Base-by-base conservation (phyloP, 1,284 basidiomycete species). In the Leccinum griseonigrum region DNA sequence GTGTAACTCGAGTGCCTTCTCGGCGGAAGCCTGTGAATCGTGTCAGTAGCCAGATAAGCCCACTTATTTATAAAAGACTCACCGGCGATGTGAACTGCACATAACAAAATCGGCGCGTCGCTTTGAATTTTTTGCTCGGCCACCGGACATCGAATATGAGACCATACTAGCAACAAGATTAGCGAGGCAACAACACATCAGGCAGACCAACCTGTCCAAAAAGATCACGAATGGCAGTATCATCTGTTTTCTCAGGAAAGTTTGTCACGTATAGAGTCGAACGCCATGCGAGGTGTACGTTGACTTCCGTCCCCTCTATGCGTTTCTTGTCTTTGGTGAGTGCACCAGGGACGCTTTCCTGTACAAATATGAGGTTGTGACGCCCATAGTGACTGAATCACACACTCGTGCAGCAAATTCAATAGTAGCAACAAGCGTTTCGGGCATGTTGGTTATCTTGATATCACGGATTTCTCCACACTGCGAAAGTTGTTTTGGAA, bases 191-290 rank as follows among this genome's bases (percentile, higher is more conserved):
- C 14, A 29, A 60, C 16, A 58, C 50, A 18, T 5, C 14, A 46
- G 52, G 5, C 28, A 40, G 52, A 64, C 61, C 26, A 64, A 95
- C 95, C 78, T 88, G 84, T 56, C 82, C 82, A 72, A 99, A 98
- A 7, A 96, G 73, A 50, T 85, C 78, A 36, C 95, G 82, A 55
- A 99, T 84, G 28, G 77, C 83, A 1, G 79, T 78, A 73, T 98
- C 95, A 68, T 97, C 93, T n/a, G 85, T 83, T 14, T 83, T 83
- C 70, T 94, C 91, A 0, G 94, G 89, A 77, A 98, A 99, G 76
- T 99, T 99, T 13, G 97, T 98, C 51, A 98, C 89, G 75, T 96
- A 99, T 4, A 99, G 77, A 2, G 97, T 99, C 4, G 95, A 97
- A 65, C 91, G 85, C 93, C 95, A 98, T 5, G 94, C 94, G 58